Evolutionary conservation across 495 filamentous ascomycete genomes (phyloP), one percentile per base, ranked within the genome.

Genomic region (Aspergillus ostianus): DNA sequence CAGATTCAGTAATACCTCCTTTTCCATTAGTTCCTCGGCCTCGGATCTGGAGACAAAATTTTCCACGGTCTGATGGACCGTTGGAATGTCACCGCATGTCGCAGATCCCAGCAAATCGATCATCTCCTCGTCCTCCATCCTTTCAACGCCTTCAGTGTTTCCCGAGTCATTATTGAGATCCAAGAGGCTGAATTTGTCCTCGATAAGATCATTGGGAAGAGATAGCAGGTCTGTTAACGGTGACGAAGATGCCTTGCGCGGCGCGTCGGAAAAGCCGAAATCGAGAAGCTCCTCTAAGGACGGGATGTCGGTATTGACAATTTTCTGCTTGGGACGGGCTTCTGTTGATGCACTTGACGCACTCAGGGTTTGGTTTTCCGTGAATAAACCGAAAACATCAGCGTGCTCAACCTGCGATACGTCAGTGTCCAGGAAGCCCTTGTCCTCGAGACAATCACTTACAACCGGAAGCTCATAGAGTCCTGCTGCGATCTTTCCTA

Each of bases 401-500:
- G 56, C 23, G 0, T 51, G 29, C 6, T 9, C 18, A 3, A 13
- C 8, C n/a, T 41, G 36, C 2, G 13, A 27, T 9, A 6, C 23
- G 21, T 53, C n/a, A 23, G 36, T 23, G 17, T 55, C 15, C 2
- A 20, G 8, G 15, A 7, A 32, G 32, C n/a, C 27, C n/a, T 0
- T 29, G 13, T 30, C 3, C 6, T n/a, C 47, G 6, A 10, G n/a
- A n/a, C 1, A 2, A 9, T 29, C 12, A 10, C 29, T 19, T 15
- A 30, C 12, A 32, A 18, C 23, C 6, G 60, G 53, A 13, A 44
- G 32, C 8, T 72, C 68, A 53, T 65, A 72, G 3, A 65, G 64
- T 0, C 68, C 61, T 4, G 74, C 78, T 20, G 90, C 93, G 60
- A 98, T 87, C 36, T 79, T 80, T 6, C 91, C 90, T 2, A 99